A percentile compares a stretch with the other conserved stretches of the same genome.
Conservation (phyloP, 2,329 filamentous ascomycete species). For the Hypoxylon rubiginosum region DNA sequence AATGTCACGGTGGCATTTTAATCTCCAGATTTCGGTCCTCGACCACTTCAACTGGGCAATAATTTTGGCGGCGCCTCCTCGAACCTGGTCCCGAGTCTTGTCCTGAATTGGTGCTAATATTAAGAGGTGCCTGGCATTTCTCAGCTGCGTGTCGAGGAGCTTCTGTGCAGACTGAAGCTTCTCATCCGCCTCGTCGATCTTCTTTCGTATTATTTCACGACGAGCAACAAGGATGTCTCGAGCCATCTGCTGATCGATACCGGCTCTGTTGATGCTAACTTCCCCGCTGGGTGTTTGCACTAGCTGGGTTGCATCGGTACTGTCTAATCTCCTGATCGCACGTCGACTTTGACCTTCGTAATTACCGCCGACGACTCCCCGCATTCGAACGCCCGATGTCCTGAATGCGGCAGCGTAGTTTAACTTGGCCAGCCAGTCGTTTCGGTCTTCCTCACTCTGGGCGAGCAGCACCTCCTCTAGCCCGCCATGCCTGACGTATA, state of each 20-base stretch:
- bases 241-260: conserved; percentile 84
- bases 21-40: conserved; percentile 92
- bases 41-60: conserved; percentile 93
- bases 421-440: conserved; percentile 95
- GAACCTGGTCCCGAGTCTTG: conserved; percentile 87
- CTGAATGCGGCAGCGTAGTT: conserved; percentile 97
- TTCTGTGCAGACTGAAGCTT: conserved; percentile 80
- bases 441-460: conserved; percentile 90
- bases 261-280: conserved; percentile 78
- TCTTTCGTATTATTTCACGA: conserved; percentile 83
- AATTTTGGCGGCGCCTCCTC: conserved; percentile 86
- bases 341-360: conserved; percentile 85
- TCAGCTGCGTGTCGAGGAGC: conserved; percentile 83
- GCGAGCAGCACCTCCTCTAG: conserved; percentile 92
- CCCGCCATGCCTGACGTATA: conserved; percentile 88
- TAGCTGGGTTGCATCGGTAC: conserved; percentile 69
- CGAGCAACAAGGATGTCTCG: conserved; percentile 88
- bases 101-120: conserved; percentile 90
- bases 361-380: conserved; percentile 85
- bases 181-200: conserved; percentile 85
- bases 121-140: conserved; percentile 91
- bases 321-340: conserved; percentile 78
- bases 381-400: conserved; percentile 90
- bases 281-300: conserved; percentile 80
- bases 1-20: conserved; percentile 92